phyloP scores from a whole-genome alignment of 805 yeast genomes.

The Tetrapisispora pingtungensis region DNA sequence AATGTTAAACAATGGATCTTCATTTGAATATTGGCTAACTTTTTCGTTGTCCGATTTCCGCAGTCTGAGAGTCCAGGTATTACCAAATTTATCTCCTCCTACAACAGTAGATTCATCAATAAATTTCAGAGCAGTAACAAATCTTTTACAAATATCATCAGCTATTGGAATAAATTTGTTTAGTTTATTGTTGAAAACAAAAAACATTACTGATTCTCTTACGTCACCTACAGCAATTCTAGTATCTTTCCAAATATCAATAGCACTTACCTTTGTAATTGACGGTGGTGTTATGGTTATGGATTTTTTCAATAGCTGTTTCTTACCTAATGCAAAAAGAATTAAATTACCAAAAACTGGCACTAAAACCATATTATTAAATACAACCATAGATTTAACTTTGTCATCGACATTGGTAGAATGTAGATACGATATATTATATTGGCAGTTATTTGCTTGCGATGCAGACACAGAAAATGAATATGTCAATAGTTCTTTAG shows the following conservation, averaged over 20 bases:
- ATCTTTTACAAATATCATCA: conserved; percentile 61
- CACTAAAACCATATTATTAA: conserved; percentile 51
- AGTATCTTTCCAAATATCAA: conserved; percentile 41
- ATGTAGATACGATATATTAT: conserved; percentile 43
- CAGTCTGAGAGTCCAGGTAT: conserved; percentile 56
- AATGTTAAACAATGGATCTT: background rate
- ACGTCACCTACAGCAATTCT: conserved; percentile 66
- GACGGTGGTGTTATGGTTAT: conserved; percentile 36
- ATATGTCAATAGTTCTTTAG: conserved; percentile 12
- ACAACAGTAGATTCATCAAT: conserved; percentile 69
- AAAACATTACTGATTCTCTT: conserved; percentile 50
- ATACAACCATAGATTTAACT: conserved; percentile 41
- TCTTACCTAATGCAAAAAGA: conserved; percentile 64
- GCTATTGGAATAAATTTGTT: conserved; percentile 53
- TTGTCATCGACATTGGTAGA: conserved; percentile 44
- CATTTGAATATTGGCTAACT: background rate
- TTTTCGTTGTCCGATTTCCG: conserved; percentile 37
- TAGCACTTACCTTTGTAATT: conserved; percentile 40
- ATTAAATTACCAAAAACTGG: conserved; percentile 46
- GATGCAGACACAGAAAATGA: conserved; percentile 9
- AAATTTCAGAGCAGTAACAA: conserved; percentile 47
- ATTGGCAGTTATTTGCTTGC: conserved; percentile 21
- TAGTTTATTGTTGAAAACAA: conserved; percentile 38
- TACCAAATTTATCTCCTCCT: conserved; percentile 86
- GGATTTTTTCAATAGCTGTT: conserved; percentile 65